Conservation (phyloP, 2,329 filamentous ascomycete species). For the Exophiala calicioides region DNA sequence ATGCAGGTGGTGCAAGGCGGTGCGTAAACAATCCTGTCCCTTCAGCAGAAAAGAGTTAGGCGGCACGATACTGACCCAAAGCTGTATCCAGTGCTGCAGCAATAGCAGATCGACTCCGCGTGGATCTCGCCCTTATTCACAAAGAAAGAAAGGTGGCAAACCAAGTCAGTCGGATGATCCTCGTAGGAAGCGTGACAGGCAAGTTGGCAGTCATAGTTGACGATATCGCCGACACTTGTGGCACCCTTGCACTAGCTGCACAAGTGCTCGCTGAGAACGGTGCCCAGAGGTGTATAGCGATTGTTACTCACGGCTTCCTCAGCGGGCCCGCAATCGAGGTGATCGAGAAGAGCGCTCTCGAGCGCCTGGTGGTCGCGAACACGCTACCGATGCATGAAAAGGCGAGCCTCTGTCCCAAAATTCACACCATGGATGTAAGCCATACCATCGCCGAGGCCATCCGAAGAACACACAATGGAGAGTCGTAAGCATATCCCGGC, state of each 20-base stretch:
- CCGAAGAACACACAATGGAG: slow-evolving; percentile 51
- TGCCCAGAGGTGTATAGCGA: slow-evolving; percentile 82
- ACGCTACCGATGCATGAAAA: slow-evolving; percentile 73
- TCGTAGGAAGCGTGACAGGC: slow-evolving; percentile 86
- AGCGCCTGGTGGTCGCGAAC: slow-evolving; percentile 83
- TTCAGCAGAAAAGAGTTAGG: not conserved
- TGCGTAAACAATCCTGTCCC: not conserved
- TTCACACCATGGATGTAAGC: slow-evolving; percentile 88
- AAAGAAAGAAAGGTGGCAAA: slow-evolving; percentile 88
- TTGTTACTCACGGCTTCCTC: slow-evolving; percentile 90
- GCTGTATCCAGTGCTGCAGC: slow-evolving; percentile 68
- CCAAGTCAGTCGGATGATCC: slow-evolving; percentile 86
- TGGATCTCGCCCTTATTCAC: slow-evolving; percentile 90
- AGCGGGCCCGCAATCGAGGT: slow-evolving; percentile 84
- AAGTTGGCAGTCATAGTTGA: slow-evolving; percentile 94
- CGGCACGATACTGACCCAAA: not conserved
- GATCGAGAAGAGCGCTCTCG: slow-evolving; percentile 74
- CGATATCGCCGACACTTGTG: slow-evolving; percentile 95
- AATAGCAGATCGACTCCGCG: slow-evolving; percentile 86
- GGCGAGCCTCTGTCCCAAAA: slow-evolving; percentile 63
- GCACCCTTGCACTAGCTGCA: slow-evolving; percentile 81
- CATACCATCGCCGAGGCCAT: slow-evolving; percentile 62
- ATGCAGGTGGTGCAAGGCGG: slow-evolving; percentile 86
- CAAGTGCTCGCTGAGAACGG: slow-evolving; percentile 82
- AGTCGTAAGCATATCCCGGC: slow-evolving; percentile 29